Base-by-base conservation (phyloP, 306 rosid species). In the Glycine tomentella region DNA sequence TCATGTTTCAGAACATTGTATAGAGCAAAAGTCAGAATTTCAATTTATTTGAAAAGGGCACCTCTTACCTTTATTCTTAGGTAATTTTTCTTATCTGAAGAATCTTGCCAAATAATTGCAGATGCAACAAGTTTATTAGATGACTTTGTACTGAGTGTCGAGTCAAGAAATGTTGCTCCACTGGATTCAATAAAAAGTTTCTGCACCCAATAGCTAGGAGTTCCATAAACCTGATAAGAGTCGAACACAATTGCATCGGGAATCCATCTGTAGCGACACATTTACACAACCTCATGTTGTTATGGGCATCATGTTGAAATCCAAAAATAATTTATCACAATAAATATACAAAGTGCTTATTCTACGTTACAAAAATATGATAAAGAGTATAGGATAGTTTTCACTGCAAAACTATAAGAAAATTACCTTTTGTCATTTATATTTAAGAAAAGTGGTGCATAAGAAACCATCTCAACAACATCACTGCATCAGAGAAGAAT, bases 201-300 rank as follows among this genome's bases (percentile, higher is more conserved):
- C 10, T 33, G 69, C 17, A 63, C 45, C 69, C 69, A 63, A 13
- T 63, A 63, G 2, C 69, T 63, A 11, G 69, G 69, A 63, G 69
- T 63, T 63, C 9, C 69, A 34, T 33, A 63, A 11, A 63, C 1
- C 10, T 63, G 45, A 12, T 63, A 33, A 0, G 69, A 33, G 69
- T 63, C 7, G 2, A 63, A 63, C 46, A 63, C 16, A 33, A 63
- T 63, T 63, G 69, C 16, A 63, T 63, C 69, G 0, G 69, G 69
- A 63, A 63, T 6, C 69, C 69, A 63, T 2, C 69, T 63, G 12
- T 6, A 63, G 4, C 12, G 6, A 12, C 69, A 34, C 3, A 34
- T 12, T 3, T 42, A 42, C 46, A 42, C 2, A 42, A 42, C 46
- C 17, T 63, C 9, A 6, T 33, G 46, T 63, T 63, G 34, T 10